Base-by-base conservation (phyloP, 2,329 filamentous ascomycete genomes). In the Xylariaceae sp. region DNA sequence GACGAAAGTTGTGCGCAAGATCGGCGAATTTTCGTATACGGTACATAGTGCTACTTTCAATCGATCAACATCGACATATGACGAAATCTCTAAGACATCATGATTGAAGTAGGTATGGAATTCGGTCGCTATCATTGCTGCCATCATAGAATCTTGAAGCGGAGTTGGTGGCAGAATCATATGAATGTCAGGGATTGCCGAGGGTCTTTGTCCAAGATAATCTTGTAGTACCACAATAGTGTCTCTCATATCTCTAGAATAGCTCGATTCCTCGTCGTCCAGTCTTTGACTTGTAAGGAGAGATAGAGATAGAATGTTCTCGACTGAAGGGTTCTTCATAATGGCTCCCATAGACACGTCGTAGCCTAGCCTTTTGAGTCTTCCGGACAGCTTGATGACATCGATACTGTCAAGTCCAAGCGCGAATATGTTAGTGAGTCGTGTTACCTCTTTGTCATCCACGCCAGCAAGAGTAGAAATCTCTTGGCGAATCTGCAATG, bases 401-500 rank as follows among this genome's bases (percentile, higher is more conserved):
- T 96, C 91, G 50, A 96, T 95, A 61, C 91, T 96, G 71, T 96
- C 92, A 6, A 96, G 76, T 0, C 91, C 91, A 31, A 96, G 76
- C 58, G 92, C 84, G 36, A 95, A 84, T 11, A 96, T 81, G 0
- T 86, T 86, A 0, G 81, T 82, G 6, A 73, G 68, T 45, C 80
- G 77, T 1, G 70, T 65, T 35, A 96, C 71, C 0, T 75, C 68
- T 1, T 74, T 64, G 3, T 68, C 63, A 0, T 77, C 63, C 0
- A 84, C 62, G 0, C 75, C 77, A 1, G 84, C 80, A 5, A 96
- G 70, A 0, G 63, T 60, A 1, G 86, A 80, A 39, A 96, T 76
- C 58, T 87, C 83, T 3, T 73, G 66, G 22, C 81, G 78, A 6
- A 95, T 71, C 0, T 56, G 56, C 1, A 59, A 59, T 0, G 86